phyloP scores from a whole-genome alignment of 2,329 filamentous ascomycete genomes.

The Sclerotinia nivalis region DNA sequence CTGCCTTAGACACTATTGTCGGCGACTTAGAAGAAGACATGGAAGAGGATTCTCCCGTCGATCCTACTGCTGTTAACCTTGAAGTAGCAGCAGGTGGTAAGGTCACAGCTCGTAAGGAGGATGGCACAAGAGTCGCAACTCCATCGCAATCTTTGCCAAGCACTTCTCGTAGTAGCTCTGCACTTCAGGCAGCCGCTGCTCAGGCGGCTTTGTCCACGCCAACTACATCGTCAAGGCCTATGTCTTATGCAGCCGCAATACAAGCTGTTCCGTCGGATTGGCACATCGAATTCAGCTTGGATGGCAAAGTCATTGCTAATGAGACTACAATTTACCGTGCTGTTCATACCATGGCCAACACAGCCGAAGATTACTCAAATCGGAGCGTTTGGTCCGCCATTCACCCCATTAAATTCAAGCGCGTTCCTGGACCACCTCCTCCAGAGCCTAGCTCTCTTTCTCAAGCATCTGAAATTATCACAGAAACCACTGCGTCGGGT shows the following conservation, averaged over 20 bases:
- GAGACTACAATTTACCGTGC: slow-evolving; percentile 96
- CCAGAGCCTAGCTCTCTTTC: slow-evolving; percentile 67
- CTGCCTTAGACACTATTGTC: slow-evolving; percentile 81
- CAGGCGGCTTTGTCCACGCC: slow-evolving; percentile 45
- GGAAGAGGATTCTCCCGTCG: slow-evolving; percentile 69
- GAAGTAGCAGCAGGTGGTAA: slow-evolving; percentile 85
- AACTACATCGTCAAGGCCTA: slow-evolving; percentile 59
- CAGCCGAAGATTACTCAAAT: slow-evolving; percentile 64
- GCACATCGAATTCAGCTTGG: slow-evolving; percentile 94
- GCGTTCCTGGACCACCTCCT: slow-evolving; percentile 79
- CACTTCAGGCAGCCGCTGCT: slow-evolving; percentile 44
- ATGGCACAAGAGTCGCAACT: slow-evolving; percentile 83
- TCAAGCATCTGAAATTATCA: slow-evolving; percentile 50
- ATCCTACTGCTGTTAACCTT: slow-evolving; percentile 86
- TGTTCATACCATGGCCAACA: slow-evolving; percentile 63
- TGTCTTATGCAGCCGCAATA: slow-evolving; percentile 83
- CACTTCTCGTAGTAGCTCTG: slow-evolving; percentile 46
- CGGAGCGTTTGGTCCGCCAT: slow-evolving; percentile 87
- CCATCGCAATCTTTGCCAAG: slow-evolving; percentile 63
- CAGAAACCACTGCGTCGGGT: slow-evolving; percentile 56
- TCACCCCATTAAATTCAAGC: slow-evolving; percentile 89
- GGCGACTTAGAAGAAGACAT: slow-evolving; percentile 86
- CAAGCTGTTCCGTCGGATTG: slow-evolving; percentile 84
- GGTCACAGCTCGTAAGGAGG: slow-evolving; percentile 87
- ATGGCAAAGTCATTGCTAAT: slow-evolving; percentile 78